These are phyloP conservation scores for Cocos nucifera DNA, from an alignment of 176 grass and related monocot genomes.

Conservation along the genomic window DNA sequence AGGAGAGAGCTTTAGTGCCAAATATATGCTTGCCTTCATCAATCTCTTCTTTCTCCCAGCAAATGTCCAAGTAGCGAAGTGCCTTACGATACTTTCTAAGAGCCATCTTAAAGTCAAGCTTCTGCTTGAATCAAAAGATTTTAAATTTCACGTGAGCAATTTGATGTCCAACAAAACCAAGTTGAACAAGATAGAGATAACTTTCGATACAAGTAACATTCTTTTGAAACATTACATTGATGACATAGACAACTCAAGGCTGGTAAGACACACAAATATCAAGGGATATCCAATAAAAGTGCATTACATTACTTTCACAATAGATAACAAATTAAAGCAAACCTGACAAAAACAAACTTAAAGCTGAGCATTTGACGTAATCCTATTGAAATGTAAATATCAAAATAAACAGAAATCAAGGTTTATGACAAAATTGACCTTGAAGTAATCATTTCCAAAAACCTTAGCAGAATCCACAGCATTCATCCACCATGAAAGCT, in stretches of 20 bases:
- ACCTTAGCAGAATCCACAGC: slow-evolving; percentile 69
- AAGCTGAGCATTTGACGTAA: too few relatives aligned
- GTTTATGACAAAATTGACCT: slow-evolving; percentile 30
- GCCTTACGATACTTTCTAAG: slow-evolving; percentile 96
- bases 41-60: slow-evolving; percentile 99
- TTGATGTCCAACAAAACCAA: too few relatives aligned
- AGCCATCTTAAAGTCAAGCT: slow-evolving; percentile 86
- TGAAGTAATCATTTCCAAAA: slow-evolving; percentile 87
- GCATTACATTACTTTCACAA: too few relatives aligned
- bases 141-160: slow-evolving; percentile 2
- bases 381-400: slow-evolving; percentile 3
- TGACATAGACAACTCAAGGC: too few relatives aligned
- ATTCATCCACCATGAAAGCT: slow-evolving; percentile 86
- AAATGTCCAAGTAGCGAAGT: slow-evolving; percentile 86
- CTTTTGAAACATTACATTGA: too few relatives aligned
- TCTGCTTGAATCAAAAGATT: slow-evolving; percentile 32
- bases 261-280: too few relatives aligned
- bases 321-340: too few relatives aligned
- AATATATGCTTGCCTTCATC: slow-evolving; percentile 53
- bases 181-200: too few relatives aligned
- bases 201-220: too few relatives aligned
- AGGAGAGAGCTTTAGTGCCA: not conserved
- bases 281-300: too few relatives aligned
- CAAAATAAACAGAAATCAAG: not conserved
- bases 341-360: too few relatives aligned